phyloP scores from a whole-genome alignment of 2,329 filamentous ascomycete species.

The Colletotrichum echinochloae region DNA sequence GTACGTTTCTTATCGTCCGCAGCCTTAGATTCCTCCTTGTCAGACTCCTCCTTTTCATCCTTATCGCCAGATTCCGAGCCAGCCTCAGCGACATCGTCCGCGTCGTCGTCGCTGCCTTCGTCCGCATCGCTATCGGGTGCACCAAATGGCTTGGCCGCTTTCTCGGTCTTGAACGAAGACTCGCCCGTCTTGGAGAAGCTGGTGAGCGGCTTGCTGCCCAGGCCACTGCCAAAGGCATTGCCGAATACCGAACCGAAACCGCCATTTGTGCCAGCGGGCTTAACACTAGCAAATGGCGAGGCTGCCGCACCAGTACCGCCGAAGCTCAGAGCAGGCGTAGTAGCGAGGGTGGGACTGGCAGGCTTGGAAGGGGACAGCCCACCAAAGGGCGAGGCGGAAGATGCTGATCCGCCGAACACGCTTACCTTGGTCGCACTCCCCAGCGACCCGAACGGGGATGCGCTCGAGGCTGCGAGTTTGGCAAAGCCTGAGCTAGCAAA shows the following conservation, averaged over 20 bases:
- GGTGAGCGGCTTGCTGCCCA: constrained; percentile 63
- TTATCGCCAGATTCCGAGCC: constrained; percentile 53
- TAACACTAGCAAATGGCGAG: constrained; percentile 63
- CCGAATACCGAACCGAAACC: constrained; percentile 61
- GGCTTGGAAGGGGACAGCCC: constrained; percentile 45
- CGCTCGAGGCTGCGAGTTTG: constrained; percentile 69
- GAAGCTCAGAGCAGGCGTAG: constrained; percentile 63
- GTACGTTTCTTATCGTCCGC: constrained; percentile 73
- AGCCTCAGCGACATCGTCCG: constrained; percentile 53
- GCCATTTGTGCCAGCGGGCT: constrained; percentile 51
- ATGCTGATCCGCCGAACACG: constrained; percentile 56
- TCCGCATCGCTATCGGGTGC: constrained; percentile 76
- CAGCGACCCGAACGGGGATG: constrained; percentile 73
- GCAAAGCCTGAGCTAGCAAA: constrained; percentile 78
- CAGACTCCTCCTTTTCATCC: constrained; percentile 64
- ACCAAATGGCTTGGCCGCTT: constrained; percentile 80
- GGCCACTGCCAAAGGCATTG: constrained; percentile 57
- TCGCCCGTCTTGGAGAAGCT: constrained; percentile 77
- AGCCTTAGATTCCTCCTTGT: constrained; percentile 64
- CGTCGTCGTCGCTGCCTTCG: constrained; percentile 58
- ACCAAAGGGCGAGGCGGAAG: constrained; percentile 48
- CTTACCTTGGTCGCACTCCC: constrained; percentile 59
- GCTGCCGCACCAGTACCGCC: constrained; percentile 50
- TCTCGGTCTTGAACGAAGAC: constrained; percentile 64
- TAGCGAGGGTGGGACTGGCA: constrained; percentile 45